Conservation (phyloP, 768 basidiomycete genomes). For the Scleroderma citrinum region DNA sequence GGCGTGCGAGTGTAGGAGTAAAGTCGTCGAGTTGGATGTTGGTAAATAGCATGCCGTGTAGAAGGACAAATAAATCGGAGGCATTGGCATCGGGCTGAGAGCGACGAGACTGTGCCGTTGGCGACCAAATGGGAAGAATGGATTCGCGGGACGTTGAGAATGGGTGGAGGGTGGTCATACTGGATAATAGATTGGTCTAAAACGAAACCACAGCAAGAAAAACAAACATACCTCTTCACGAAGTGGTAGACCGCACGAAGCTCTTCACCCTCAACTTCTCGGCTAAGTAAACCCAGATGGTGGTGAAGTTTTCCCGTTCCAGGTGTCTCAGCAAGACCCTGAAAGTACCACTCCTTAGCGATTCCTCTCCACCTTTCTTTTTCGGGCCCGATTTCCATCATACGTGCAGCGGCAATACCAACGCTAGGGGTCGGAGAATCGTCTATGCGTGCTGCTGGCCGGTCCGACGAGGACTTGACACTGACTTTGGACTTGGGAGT, state of each 20-base stretch:
- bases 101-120: slow-evolving; percentile 54
- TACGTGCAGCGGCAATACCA: slow-evolving; percentile 74
- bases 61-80: slow-evolving; percentile 79
- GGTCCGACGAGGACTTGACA: slow-evolving; percentile 35
- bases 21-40: slow-evolving; percentile 94
- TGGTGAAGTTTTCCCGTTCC: slow-evolving; percentile 95
- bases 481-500: slow-evolving; percentile 33
- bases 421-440: slow-evolving; percentile 72
- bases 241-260: slow-evolving; percentile 88
- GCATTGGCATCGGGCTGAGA: slow-evolving; percentile 67
- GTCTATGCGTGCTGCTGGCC: slow-evolving; percentile 51
- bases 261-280: slow-evolving; percentile 80
- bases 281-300: slow-evolving; percentile 82
- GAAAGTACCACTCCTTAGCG: slow-evolving; percentile 89
- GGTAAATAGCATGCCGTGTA: slow-evolving; percentile 98
- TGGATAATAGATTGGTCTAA: slow-evolving; percentile 28
- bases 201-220: background rate
- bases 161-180: slow-evolving; percentile 88
- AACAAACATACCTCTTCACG: slow-evolving; percentile 69
- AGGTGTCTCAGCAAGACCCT: slow-evolving; percentile 81
- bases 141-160: slow-evolving; percentile 88
- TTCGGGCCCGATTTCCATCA: slow-evolving; percentile 84
- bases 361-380: slow-evolving; percentile 88
- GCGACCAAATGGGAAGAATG: slow-evolving; percentile 83
- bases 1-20: slow-evolving; percentile 68